Base-by-base conservation (phyloP, 345 rosid genomes). In the Hibiscus mutabilis region DNA sequence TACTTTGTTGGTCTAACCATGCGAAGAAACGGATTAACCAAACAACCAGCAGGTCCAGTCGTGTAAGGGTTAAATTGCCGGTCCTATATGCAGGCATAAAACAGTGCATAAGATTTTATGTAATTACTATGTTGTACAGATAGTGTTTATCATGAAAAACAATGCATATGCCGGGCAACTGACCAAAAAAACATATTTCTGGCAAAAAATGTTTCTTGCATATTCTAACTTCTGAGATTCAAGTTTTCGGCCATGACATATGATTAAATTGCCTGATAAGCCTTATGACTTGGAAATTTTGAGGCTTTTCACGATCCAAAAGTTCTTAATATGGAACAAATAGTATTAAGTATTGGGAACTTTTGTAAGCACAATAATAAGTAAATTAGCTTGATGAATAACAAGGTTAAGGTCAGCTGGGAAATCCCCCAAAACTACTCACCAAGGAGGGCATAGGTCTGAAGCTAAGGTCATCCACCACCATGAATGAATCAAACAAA, bases 1-100 rank as follows among this genome's bases (percentile, higher is more conserved):
- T 82, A 84, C 88, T 80, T 52, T 81, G 71, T 75, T 71, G 60
- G 81, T 83, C 83, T 82, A 77, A 27, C 73, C 53, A 33, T 63
- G 15, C 60, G 78, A 78, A 68, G 44, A 71, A 55, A 71, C 74
- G 37, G 53, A 66, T 19, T 9, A 74, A 65, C 71, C 33, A 68
- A 52, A 27, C 9, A 18, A 22, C 59, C 59, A 66, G 77, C 79
- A 74, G 72, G 40, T 71, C 62, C 66, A 61, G 73, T 42, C 19
- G 73, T 2, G 27, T 31, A 14, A 25, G 58, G 3, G 3, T 15
- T 2, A 14, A 25, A 22, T 6, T 25, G 60, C 12, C 21, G 8
- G 52, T 49, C 58, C 14, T 16, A 49, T 15, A 59, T 66, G 59
- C 16, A 12, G 42, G 3, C 13, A 29, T 52, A 67, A 52, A 62